Conservation (phyloP, 1,284 basidiomycete species). For the Naganishia sp. region DNA sequence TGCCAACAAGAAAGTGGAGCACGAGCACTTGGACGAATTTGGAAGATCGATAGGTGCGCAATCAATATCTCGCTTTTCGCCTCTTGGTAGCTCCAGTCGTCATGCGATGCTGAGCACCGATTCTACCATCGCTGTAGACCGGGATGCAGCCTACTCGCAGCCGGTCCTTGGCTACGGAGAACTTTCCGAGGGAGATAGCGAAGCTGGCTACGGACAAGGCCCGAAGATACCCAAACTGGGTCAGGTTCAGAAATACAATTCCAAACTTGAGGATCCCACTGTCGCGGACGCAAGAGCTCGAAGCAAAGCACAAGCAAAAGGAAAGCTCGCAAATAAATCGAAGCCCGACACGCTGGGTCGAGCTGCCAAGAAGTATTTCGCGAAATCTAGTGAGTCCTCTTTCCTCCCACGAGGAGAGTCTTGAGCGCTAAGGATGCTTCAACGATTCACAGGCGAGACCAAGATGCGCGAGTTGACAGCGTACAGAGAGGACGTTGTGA, state of each 20-base stretch:
- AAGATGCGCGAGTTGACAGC: constrained; percentile 27
- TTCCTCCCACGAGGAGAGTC: background rate
- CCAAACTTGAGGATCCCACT: constrained; percentile 9
- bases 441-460: constrained; percentile 9
- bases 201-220: background rate
- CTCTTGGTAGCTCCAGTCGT: constrained; percentile 1
- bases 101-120: constrained; percentile 24
- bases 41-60: constrained; percentile 24
- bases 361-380: constrained; percentile 20
- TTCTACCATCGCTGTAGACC: constrained; percentile 16
- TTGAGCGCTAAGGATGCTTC: background rate
- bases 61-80: background rate
- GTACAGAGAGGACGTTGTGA: constrained; percentile 21
- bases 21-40: constrained; percentile 19
- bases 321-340: constrained; percentile 9
- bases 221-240: background rate
- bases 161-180: constrained; percentile 6
- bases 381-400: constrained; percentile 21
- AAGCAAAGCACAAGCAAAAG: constrained; percentile 20
- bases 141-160: background rate
- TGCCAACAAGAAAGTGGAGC: constrained; percentile 2
- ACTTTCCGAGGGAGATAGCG: constrained; percentile 1
- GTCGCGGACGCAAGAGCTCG: constrained; percentile 14
- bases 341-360: constrained; percentile 16
- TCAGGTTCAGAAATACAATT: constrained; percentile 19